Conservation (phyloP, 371 early-diverging fungal genomes). For the Mucor mucedo region DNA sequence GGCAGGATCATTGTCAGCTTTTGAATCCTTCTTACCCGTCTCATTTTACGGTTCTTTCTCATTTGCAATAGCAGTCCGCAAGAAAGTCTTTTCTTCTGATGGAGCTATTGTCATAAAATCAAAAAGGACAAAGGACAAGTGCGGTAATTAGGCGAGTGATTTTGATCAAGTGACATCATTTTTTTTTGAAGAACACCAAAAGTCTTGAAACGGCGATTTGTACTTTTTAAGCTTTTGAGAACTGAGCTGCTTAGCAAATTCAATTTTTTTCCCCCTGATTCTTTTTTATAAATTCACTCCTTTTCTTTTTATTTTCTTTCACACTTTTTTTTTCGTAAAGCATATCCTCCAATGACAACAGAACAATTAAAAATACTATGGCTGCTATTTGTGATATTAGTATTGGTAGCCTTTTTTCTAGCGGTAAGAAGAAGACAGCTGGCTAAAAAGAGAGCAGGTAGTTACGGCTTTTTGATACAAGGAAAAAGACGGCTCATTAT, state of each 20-base stretch:
- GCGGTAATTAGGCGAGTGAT: neutral
- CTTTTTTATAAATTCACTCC: conserved; percentile 3
- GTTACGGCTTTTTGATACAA: too few species aligned
- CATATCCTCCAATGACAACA: too few species aligned
- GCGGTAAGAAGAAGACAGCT: conserved; percentile 20
- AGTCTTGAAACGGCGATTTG: too few species aligned
- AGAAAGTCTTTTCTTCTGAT: too few species aligned
- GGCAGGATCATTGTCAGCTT: too few species aligned
- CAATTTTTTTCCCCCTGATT: neutral
- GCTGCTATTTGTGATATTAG: conserved; percentile 23
- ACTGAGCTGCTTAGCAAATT: too few species aligned
- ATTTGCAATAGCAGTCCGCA: too few species aligned
- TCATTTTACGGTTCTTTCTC: too few species aligned
- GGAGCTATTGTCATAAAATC: too few species aligned
- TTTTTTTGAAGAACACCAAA: neutral
- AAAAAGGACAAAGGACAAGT: too few species aligned
- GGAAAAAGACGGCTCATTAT: neutral
- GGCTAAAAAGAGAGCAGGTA: neutral
- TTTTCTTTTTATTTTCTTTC: conserved; percentile 6
- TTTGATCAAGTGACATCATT: neutral
- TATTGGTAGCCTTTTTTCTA: conserved; percentile 18
- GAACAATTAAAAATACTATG: conserved; percentile 19
- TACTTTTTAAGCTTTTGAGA: too few species aligned
- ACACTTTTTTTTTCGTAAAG: neutral
- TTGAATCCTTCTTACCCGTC: too few species aligned